phyloP scores from a whole-genome alignment of 345 rosid species.

The Lumnitzera littorea region DNA sequence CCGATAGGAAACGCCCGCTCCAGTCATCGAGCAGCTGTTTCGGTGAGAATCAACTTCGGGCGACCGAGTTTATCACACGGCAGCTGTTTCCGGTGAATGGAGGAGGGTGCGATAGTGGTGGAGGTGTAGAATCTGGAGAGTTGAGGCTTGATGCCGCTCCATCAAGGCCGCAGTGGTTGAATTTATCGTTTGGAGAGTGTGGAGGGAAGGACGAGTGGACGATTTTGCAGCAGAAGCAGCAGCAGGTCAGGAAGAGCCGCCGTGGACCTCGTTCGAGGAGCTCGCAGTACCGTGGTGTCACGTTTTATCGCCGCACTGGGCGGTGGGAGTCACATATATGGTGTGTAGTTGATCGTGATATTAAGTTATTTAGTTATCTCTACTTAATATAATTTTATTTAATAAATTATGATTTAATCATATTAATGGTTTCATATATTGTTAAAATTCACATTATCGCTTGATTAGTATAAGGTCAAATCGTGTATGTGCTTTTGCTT shows the following conservation, averaged over 20 bases:
- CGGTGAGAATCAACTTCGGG: slow-evolving; percentile 5
- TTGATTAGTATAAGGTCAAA: too few species aligned
- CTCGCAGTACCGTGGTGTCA: slow-evolving; percentile 96
- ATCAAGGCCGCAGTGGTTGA: slow-evolving; percentile 35
- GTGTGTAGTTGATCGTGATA: slow-evolving; percentile 22
- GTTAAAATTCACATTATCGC: too few species aligned
- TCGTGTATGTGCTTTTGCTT: too few species aligned
- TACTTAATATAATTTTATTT: too few species aligned
- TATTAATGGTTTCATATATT: too few species aligned
- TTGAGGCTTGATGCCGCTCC: slow-evolving; percentile 9
- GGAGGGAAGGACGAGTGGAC: slow-evolving; percentile 21
- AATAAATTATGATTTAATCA: too few species aligned
- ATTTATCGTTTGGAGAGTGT: slow-evolving; percentile 28
- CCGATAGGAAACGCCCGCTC: slow-evolving; percentile 5
- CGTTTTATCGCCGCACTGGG: slow-evolving; percentile 94
- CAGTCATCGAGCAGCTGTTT: too few species aligned
- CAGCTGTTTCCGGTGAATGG: slow-evolving; percentile 41
- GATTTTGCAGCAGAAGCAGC: slow-evolving; percentile 32
- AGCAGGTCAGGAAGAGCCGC: slow-evolving; percentile 49
- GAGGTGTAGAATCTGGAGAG: slow-evolving; percentile 9
- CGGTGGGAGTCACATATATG: slow-evolving; percentile 99
- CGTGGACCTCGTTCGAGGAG: slow-evolving; percentile 95
- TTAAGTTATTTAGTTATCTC: too few species aligned
- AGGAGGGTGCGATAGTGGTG: slow-evolving; percentile 17
- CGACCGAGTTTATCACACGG: slow-evolving; percentile 20